phyloP scores from a whole-genome alignment of 2,329 filamentous ascomycete genomes.

The Aspergillus alliaceus region DNA sequence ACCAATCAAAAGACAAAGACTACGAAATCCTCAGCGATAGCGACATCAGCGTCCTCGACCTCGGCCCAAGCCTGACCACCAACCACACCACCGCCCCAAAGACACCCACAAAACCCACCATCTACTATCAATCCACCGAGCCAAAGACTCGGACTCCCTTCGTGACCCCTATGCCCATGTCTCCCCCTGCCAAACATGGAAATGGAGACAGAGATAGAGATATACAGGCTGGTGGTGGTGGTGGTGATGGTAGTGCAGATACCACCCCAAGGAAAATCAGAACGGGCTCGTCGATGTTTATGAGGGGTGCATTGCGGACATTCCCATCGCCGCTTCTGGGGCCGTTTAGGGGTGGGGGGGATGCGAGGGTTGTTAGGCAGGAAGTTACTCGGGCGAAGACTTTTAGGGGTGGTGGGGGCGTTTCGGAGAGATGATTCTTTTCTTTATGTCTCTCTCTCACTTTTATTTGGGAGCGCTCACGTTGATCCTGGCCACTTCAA shows the following conservation, averaged over 20 bases:
- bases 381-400: constrained; percentile 1
- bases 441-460: neutral
- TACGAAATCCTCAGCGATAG: constrained; percentile 20
- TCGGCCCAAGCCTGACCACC: constrained; percentile 19
- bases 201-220: too few species aligned
- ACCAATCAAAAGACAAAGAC: too few species aligned
- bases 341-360: neutral
- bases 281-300: neutral
- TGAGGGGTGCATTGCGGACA: neutral
- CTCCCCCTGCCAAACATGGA: neutral
- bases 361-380: neutral
- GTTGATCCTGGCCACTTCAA: too few species aligned
- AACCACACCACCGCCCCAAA: too few species aligned
- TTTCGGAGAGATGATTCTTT: neutral
- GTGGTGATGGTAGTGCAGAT: too few species aligned
- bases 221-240: too few species aligned
- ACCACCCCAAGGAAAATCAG: neutral
- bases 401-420: neutral
- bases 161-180: neutral
- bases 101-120: too few species aligned
- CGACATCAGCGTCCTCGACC: constrained; percentile 28
- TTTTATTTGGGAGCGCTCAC: neutral
- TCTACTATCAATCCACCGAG: too few species aligned
- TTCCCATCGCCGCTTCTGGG: constrained; percentile 6
- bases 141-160: neutral